Evolutionary conservation across 176 grass and related monocot genomes (phyloP).

Genomic region (Carex kokanica): DNA sequence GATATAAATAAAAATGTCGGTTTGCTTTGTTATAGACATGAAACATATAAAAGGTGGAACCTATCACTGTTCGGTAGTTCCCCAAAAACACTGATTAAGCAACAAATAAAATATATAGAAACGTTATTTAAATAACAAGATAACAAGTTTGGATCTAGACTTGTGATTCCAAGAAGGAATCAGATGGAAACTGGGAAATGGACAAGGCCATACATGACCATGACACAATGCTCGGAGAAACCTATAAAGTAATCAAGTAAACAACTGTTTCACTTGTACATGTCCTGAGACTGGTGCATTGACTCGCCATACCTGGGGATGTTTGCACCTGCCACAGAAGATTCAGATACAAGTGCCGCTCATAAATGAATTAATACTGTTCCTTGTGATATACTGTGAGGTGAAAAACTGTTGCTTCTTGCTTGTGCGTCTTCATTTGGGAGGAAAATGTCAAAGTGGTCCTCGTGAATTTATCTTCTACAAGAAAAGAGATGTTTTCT

Average conservation of each 20-base stretch:
- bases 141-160: neutral
- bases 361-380: neutral
- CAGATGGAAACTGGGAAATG: neutral
- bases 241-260: neutral
- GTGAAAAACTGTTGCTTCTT: no score
- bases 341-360: neutral
- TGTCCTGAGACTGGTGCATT: neutral
- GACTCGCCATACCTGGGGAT: neutral
- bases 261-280: neutral
- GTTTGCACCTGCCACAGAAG: neutral
- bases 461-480: neutral
- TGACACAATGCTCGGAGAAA: neutral
- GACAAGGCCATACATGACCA: neutral
- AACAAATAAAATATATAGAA: neutral
- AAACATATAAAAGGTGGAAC: neutral
- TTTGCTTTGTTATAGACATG: neutral
- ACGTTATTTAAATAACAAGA: neutral
- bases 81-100: neutral
- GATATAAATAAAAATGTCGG: no score
- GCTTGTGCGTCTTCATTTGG: neutral
- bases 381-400: neutral
- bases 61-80: neutral
- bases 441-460: neutral
- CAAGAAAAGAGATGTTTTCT: neutral
- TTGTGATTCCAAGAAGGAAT: neutral